A percentile compares a stretch with the other conserved stretches of the same genome.
phyloP scores from a whole-genome alignment of 139 green algal genomes.

The Diplosphaera chodatii region DNA sequence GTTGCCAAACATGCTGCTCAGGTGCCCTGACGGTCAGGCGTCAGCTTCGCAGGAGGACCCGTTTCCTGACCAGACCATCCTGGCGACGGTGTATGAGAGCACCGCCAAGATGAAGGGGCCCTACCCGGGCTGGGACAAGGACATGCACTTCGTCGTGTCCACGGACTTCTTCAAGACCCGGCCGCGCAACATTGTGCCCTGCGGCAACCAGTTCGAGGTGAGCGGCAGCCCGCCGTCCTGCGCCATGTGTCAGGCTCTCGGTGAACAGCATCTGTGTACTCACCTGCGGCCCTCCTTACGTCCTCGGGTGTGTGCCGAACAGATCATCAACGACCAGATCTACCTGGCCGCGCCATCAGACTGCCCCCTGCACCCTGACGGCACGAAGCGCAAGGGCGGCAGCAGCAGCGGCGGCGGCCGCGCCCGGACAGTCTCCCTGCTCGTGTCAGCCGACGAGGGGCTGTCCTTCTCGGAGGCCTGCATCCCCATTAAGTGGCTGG shows the following conservation, averaged over 20 bases:
- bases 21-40: too few relatives aligned
- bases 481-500: constrained; percentile 61
- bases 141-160: constrained; percentile 80
- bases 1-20: too few relatives aligned
- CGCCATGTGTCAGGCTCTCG: too few relatives aligned
- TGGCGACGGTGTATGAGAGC: constrained; percentile 79
- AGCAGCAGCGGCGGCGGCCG: constrained; percentile 17
- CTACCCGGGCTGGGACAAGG: constrained; percentile 73
- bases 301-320: too few relatives aligned
- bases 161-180: constrained; percentile 65
- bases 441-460: constrained; percentile 45
- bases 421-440: constrained; percentile 35
- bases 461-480: constrained; percentile 60
- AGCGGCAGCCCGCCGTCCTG: too few relatives aligned
- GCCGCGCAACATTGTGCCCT: constrained; percentile 56
- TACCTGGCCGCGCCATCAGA: constrained; percentile 69
- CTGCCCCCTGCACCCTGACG: constrained; percentile 61
- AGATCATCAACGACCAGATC: constrained; percentile 31
- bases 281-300: too few relatives aligned
- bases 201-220: constrained; percentile 93
- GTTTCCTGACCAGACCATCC: constrained; percentile 54
- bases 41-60: neutral
- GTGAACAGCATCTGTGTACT: too few relatives aligned
- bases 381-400: constrained; percentile 31
- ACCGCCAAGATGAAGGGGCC: constrained; percentile 28